Conservation (phyloP, 495 filamentous ascomycete species). For the Penicillium bialowiezense region DNA sequence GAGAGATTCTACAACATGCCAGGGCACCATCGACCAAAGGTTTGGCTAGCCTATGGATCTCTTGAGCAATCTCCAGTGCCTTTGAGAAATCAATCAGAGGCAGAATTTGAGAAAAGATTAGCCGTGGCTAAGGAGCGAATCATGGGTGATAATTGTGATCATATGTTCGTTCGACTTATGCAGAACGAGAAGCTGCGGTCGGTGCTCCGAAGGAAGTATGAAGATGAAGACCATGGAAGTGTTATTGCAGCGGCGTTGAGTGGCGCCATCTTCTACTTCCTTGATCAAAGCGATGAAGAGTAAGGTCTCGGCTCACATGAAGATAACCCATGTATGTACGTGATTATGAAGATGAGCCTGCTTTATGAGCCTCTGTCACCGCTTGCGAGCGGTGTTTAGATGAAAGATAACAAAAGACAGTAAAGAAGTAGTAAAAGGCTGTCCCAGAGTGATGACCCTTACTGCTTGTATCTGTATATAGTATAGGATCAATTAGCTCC, state of each 20-base stretch:
- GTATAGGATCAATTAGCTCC: too few relatives aligned
- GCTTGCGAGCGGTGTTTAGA: too few relatives aligned
- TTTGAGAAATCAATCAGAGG: slow-evolving; percentile 5
- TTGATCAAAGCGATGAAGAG: slow-evolving; percentile 3
- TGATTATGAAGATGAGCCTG: too few relatives aligned
- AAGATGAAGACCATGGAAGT: slow-evolving; percentile 27
- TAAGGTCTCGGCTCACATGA: background rate
- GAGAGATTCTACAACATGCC: slow-evolving; percentile 1
- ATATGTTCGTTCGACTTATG: slow-evolving; percentile 9
- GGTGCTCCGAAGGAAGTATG: slow-evolving; percentile 11
- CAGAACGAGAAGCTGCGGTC: slow-evolving; percentile 2
- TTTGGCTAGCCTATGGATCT: slow-evolving; percentile 19
- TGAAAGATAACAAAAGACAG: too few relatives aligned
- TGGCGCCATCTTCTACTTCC: slow-evolving; percentile 16
- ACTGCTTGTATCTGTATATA: too few relatives aligned
- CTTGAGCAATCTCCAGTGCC: slow-evolving; percentile 18
- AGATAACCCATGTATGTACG: too few relatives aligned
- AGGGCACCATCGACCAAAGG: background rate
- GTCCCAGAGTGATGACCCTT: too few relatives aligned
- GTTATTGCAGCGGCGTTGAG: slow-evolving; percentile 22
- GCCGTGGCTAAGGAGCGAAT: slow-evolving; percentile 5
- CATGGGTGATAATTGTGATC: slow-evolving; percentile 24
- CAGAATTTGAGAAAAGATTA: slow-evolving; percentile 9
- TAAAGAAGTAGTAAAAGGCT: too few relatives aligned
- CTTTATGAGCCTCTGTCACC: too few relatives aligned